Evolutionary conservation across 169 alveolate species (phyloP).

Genomic region (Cyclospora cayetanensis): DNA sequence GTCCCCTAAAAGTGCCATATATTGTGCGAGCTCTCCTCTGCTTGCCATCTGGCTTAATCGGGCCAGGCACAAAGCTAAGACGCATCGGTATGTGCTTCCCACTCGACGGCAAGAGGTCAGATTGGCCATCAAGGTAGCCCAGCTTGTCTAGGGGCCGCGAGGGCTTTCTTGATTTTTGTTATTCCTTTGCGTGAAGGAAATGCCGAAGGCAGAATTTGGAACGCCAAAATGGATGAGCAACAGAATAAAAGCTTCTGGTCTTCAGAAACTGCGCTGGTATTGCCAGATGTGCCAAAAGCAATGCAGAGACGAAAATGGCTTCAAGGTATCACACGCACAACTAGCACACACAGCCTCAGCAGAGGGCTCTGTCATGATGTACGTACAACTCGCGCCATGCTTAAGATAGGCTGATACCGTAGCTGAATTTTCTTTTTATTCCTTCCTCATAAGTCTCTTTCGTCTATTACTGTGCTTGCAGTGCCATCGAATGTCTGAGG

Average conservation of each 20-base stretch:
- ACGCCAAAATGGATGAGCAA: constrained; percentile 95
- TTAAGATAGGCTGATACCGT: not conserved
- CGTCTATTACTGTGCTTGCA: constrained; percentile 9
- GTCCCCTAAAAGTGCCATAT: too few species aligned
- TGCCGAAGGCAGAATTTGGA: constrained; percentile 90
- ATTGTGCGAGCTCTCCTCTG: too few species aligned
- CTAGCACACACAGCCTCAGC: not conserved
- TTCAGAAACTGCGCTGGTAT: constrained; percentile 94
- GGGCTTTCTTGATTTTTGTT: too few species aligned
- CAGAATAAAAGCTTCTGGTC: constrained; percentile 95
- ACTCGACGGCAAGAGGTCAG: too few species aligned
- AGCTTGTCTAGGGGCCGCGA: too few species aligned
- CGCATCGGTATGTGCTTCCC: too few species aligned
- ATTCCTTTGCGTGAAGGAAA: not conserved
- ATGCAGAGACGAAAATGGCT: constrained; percentile 96
- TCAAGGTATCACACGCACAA: constrained; percentile 79
- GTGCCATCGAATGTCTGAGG: constrained; percentile 94
- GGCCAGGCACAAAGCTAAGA: too few species aligned
- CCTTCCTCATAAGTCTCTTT: too few species aligned
- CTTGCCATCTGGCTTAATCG: too few species aligned
- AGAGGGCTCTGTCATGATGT: not conserved
- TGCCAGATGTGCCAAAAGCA: constrained; percentile 97
- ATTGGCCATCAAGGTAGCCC: too few species aligned
- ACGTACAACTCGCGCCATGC: not conserved
- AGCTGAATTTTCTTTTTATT: not conserved